Evolutionary conservation across 192 early-diverging fungal genomes (phyloP).

Genomic region (Coemansia erecta): DNA sequence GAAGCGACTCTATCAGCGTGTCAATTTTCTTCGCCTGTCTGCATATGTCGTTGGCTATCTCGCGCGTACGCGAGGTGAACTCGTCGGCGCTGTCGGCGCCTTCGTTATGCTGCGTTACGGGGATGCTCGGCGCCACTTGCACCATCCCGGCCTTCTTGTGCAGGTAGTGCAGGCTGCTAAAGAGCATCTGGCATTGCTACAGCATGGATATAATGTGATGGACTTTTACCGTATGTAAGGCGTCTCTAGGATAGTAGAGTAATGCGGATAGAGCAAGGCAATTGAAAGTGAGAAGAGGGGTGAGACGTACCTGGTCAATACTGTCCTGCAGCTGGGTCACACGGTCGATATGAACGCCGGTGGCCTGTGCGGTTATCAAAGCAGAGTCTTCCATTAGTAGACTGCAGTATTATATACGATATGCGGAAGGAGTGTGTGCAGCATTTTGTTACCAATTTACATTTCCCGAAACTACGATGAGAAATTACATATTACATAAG

Average conservation of each 20-base stretch:
- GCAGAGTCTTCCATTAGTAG: slow-evolving; percentile 15
- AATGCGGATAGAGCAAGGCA: background rate
- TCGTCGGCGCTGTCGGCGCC: slow-evolving; percentile 31
- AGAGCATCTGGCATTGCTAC: slow-evolving; percentile 50
- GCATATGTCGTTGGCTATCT: slow-evolving; percentile 52
- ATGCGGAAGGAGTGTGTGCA: too few relatives aligned
- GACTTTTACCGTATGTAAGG: background rate
- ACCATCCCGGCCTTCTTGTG: slow-evolving; percentile 53
- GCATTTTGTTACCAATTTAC: too few relatives aligned
- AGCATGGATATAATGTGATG: background rate
- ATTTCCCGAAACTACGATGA: too few relatives aligned
- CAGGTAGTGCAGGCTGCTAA: slow-evolving; percentile 48
- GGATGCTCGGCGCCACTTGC: slow-evolving; percentile 29
- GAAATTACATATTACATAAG: too few relatives aligned
- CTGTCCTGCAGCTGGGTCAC: slow-evolving; percentile 54
- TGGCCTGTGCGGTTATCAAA: slow-evolving; percentile 22
- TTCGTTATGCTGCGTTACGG: slow-evolving; percentile 42
- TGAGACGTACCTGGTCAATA: slow-evolving; percentile 35
- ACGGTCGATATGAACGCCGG: slow-evolving; percentile 44
- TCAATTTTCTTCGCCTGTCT: slow-evolving; percentile 51
- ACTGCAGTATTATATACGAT: too few relatives aligned
- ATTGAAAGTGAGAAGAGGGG: background rate
- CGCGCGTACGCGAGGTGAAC: slow-evolving; percentile 31
- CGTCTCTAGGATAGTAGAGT: background rate
- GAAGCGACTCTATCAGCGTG: slow-evolving; percentile 42